Conservation (phyloP, 2,329 filamentous ascomycete genomes). For the Aspergillus fumigatiaffinis region DNA sequence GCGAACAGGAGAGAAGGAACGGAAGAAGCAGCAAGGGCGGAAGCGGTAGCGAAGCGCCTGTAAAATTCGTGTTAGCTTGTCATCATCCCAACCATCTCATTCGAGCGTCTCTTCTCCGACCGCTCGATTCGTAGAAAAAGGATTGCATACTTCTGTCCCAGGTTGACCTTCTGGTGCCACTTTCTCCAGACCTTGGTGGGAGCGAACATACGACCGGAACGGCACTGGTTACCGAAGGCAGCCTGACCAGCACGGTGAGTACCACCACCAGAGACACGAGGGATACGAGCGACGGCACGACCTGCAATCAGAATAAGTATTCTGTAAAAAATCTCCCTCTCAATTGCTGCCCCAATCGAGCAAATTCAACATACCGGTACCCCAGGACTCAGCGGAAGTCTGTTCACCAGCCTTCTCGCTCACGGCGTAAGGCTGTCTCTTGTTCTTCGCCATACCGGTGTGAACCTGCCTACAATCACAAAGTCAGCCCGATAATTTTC, state of each 20-base stretch:
- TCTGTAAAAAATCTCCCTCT: slow-evolving; percentile 9
- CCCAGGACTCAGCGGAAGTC: slow-evolving; percentile 99
- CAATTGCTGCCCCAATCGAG: slow-evolving; percentile 5
- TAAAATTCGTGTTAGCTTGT: slow-evolving; percentile 8
- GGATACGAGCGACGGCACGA: slow-evolving; percentile 99
- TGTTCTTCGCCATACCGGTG: slow-evolving; percentile 99
- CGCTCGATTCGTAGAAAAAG: background rate
- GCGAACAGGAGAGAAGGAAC: slow-evolving; percentile 92
- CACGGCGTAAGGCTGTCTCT: slow-evolving; percentile 98
- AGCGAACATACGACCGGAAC: slow-evolving; percentile 99
- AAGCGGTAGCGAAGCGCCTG: slow-evolving; percentile 95
- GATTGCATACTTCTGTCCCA: slow-evolving; percentile 79
- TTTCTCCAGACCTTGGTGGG: slow-evolving; percentile 99
- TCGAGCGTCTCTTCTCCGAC: background rate
- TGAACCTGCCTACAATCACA: slow-evolving; percentile 62
- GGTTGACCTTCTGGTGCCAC: slow-evolving; percentile 99
- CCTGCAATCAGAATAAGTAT: slow-evolving; percentile 49
- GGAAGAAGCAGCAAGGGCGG: slow-evolving; percentile 93
- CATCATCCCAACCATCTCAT: slow-evolving; percentile 1
- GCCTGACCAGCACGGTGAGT: slow-evolving; percentile 99
- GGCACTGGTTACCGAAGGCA: slow-evolving; percentile 99
- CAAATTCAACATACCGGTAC: slow-evolving; percentile 70
- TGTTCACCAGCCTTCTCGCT: slow-evolving; percentile 99
- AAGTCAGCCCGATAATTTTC: slow-evolving; percentile 31
- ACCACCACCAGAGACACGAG: slow-evolving; percentile 99